These are phyloP conservation scores for Endoconidiophora polonica DNA, from an alignment of 2,329 filamentous ascomycete species.

Conservation along the genomic window DNA sequence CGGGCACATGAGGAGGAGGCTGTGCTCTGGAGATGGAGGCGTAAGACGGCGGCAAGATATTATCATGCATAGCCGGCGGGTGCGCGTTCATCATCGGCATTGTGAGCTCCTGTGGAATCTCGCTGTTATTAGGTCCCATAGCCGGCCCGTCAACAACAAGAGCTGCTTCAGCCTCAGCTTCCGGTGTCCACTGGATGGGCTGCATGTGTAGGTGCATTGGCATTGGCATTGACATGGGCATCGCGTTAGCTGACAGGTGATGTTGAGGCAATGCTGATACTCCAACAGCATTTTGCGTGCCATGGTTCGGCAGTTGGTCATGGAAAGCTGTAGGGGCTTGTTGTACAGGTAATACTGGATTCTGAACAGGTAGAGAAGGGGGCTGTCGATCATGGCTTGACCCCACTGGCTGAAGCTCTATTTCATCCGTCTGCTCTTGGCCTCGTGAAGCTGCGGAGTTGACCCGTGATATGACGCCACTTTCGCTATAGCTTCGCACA, in stretches of 20 bases:
- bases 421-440: background rate
- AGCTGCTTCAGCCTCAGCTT: conserved; percentile 11
- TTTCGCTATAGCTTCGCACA: background rate
- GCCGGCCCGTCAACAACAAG: conserved; percentile 10
- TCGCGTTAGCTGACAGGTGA: background rate
- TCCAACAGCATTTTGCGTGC: background rate
- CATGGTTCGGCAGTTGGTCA: background rate
- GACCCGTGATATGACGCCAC: background rate
- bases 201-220: background rate
- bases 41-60: conserved; percentile 8
- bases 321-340: background rate
- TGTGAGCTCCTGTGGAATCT: conserved; percentile 9
- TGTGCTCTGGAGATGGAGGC: background rate
- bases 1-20: background rate
- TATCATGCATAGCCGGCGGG: background rate
- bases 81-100: conserved; percentile 2
- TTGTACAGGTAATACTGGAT: background rate
- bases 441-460: background rate
- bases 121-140: conserved; percentile 12
- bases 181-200: conserved; percentile 8
- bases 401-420: background rate
- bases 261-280: background rate
- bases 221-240: background rate
- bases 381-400: too few species aligned
- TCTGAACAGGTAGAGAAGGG: background rate